Conservation (phyloP, 495 filamentous ascomycete genomes). For the Daldinia loculata region DNA sequence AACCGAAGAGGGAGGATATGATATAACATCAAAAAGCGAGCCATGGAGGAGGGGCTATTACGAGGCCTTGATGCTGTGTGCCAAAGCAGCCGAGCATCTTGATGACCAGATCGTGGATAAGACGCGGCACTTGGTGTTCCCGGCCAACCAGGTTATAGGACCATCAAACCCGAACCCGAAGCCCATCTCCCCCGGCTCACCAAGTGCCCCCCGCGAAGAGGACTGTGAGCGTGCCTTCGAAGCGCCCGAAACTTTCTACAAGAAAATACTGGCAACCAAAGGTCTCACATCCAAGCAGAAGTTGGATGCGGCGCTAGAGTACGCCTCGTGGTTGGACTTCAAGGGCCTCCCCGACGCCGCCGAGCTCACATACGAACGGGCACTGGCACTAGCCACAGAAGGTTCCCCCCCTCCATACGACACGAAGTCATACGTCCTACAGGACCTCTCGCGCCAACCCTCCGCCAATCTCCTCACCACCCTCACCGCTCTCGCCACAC, state of each 20-base stretch:
- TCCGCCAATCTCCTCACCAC: constrained; percentile 77
- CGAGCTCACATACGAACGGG: constrained; percentile 74
- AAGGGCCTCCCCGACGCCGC: constrained; percentile 70
- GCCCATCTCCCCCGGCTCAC: constrained; percentile 68
- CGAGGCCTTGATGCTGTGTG: constrained; percentile 77
- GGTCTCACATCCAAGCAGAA: constrained; percentile 79
- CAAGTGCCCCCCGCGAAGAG: constrained; percentile 70
- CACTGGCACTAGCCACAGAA: constrained; percentile 70
- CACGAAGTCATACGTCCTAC: constrained; percentile 66
- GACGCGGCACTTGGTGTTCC: constrained; percentile 69
- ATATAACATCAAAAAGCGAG: constrained; percentile 78
- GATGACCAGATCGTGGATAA: constrained; percentile 79
- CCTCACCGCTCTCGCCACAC: constrained; percentile 78
- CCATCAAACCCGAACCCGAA: constrained; percentile 84
- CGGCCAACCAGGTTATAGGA: constrained; percentile 74
- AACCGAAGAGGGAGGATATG: constrained; percentile 51
- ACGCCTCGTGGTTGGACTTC: constrained; percentile 83
- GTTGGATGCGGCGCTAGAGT: constrained; percentile 79
- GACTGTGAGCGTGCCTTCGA: constrained; percentile 72
- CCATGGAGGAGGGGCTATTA: constrained; percentile 86
- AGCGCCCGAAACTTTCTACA: constrained; percentile 73
- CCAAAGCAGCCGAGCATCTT: constrained; percentile 77
- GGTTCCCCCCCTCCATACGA: constrained; percentile 65
- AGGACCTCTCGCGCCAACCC: constrained; percentile 58
- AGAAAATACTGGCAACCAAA: constrained; percentile 76